phyloP scores from a whole-genome alignment of 2,329 filamentous ascomycete genomes.

The Neonectria magnoliae region DNA sequence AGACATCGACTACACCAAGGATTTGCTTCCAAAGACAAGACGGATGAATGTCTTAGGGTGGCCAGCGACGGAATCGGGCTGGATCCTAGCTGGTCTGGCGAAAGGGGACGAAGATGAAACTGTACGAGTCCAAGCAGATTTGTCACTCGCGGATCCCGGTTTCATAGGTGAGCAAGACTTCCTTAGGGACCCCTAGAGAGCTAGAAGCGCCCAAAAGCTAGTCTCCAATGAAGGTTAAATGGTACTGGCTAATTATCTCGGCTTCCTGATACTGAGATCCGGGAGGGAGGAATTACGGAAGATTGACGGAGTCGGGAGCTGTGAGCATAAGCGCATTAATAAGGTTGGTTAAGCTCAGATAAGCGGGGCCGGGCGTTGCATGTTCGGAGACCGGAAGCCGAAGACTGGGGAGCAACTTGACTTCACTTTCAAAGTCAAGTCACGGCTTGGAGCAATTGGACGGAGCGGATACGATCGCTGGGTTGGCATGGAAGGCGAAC shows the following conservation, averaged over 20 bases:
- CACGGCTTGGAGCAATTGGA: neutral
- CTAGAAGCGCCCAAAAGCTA: neutral
- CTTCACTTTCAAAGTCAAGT: neutral
- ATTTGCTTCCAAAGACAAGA: neutral
- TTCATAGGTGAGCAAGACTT: neutral
- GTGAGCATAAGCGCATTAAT: neutral
- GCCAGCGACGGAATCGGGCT: neutral
- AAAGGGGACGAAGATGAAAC: constrained; percentile 1
- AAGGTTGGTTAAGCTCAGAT: constrained; percentile 10
- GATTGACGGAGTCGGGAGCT: neutral
- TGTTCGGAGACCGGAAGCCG: constrained; percentile 5
- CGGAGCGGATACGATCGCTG: neutral
- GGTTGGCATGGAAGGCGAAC: neutral
- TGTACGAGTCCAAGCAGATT: neutral
- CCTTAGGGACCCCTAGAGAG: too few species aligned
- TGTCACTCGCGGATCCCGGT: neutral
- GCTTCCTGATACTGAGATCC: neutral
- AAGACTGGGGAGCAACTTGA: neutral
- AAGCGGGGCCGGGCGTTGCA: constrained; percentile 5
- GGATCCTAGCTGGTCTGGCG: neutral
- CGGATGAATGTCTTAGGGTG: too few species aligned
- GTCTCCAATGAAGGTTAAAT: neutral
- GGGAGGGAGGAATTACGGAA: neutral
- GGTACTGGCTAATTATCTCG: neutral
- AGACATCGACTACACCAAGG: neutral